Conservation (phyloP, 108 stramenopile species). For the Cylindrotheca fusiformis region DNA sequence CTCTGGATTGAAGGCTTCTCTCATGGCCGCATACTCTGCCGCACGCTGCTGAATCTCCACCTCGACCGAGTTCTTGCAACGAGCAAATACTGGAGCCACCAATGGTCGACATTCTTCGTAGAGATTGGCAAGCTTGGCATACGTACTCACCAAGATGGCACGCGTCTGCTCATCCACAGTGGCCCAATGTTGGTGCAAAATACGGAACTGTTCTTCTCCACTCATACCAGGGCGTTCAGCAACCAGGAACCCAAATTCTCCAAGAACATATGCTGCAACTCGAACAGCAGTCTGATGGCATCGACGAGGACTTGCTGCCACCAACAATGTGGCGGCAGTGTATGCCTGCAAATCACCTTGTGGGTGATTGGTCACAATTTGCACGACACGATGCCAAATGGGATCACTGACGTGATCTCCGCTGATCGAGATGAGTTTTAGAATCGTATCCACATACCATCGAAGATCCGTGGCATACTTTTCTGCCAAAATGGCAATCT, state of each 20-base stretch:
- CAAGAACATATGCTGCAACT: slow-evolving; percentile 94
- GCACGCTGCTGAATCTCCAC: slow-evolving; percentile 94
- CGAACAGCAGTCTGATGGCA: slow-evolving; percentile 92
- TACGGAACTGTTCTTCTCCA: slow-evolving; percentile 91
- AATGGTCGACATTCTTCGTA: slow-evolving; percentile 93
- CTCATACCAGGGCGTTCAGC: slow-evolving; percentile 91
- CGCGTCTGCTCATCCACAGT: slow-evolving; percentile 67
- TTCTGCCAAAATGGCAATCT: slow-evolving; percentile 98
- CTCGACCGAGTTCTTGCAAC: slow-evolving; percentile 82
- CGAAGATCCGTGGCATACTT: slow-evolving; percentile 93
- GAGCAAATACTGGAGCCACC: slow-evolving; percentile 84
- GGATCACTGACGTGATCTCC: slow-evolving; percentile 96
- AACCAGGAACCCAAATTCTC: slow-evolving; percentile 97
- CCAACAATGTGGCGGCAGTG: slow-evolving; percentile 89
- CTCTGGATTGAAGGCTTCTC: slow-evolving; percentile 82
- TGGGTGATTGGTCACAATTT: slow-evolving; percentile 97
- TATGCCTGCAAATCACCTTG: slow-evolving; percentile 93
- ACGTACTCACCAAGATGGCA: slow-evolving; percentile 88
- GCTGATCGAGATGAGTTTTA: slow-evolving; percentile 91
- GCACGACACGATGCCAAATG: slow-evolving; percentile 98
- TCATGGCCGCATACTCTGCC: slow-evolving; percentile 86
- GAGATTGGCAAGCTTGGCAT: slow-evolving; percentile 93
- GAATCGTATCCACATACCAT: slow-evolving; percentile 98
- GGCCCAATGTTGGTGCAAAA: slow-evolving; percentile 94
- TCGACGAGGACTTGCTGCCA: slow-evolving; percentile 76